Evolutionary conservation across 2,329 filamentous ascomycete species (phyloP), one percentile per base, ranked within the genome.

Genomic region (Colletotrichum scovillei): DNA sequence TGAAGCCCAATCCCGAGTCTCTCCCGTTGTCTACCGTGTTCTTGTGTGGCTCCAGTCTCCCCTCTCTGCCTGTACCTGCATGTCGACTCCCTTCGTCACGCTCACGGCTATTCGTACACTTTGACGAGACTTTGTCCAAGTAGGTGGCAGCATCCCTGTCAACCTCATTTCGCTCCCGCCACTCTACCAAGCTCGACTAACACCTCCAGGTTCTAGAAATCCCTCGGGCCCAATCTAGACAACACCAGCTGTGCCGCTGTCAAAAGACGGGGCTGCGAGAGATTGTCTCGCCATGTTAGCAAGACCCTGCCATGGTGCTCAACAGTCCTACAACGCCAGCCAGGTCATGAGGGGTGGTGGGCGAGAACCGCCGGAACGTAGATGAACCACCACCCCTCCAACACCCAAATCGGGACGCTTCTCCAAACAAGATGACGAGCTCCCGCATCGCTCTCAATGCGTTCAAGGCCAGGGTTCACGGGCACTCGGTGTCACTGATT

Each of bases 331-430:
- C 14, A 42, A 42, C 38, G 16, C 38, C 38, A 42, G 19, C 19
- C 19, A 49, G 62, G 46, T 38, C 49, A 55, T 49, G 32, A 55
- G 35, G 49, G 42, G 19, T 49, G 19, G 35, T 28, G 52, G 52
- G 16, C 66, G 35, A 55, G 35, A 42, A 58, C 60, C 28, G 53
- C 35, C 14, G 38, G 42, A 70, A 24, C 30, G 68, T 70, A 60
- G 59, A 66, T 66, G 30, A 60, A 46, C 30, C 22, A 42, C 30
- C 19, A 49, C 68, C 62, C n/a, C 55, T 19, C 53, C 58, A 22
- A 12, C 26, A 16, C 26, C 42, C 42, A 22, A 49, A 32, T 57
- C 24, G 35, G 63, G 19, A 55, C 35, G 30, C 58, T 46, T 30
- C 46, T 62, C 58, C 30, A 49, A 22, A 62, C 26, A 32, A 28